These are phyloP conservation scores for Thelonectria rubi DNA, from an alignment of 2,329 filamentous ascomycete genomes.

Conservation along the genomic window DNA sequence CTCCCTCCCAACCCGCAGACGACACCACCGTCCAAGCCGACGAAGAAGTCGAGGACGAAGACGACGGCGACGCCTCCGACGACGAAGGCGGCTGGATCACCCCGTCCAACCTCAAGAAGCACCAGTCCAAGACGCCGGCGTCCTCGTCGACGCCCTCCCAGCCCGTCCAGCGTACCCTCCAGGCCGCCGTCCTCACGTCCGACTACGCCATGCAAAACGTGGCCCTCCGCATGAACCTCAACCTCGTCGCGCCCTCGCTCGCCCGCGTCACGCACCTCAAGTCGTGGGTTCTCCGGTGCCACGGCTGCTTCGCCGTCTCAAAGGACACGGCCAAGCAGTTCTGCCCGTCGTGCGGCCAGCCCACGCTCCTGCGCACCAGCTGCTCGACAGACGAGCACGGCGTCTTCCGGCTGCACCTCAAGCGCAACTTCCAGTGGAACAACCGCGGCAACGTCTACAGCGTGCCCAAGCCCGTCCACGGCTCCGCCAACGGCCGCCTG, in stretches of 20 bases:
- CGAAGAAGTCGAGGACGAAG: slow-evolving; percentile 52
- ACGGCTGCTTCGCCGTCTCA: slow-evolving; percentile 88
- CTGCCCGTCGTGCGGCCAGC: slow-evolving; percentile 88
- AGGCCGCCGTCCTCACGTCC: slow-evolving; percentile 90
- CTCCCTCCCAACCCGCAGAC: slow-evolving; percentile 21
- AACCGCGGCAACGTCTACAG: slow-evolving; percentile 91
- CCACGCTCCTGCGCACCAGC: slow-evolving; percentile 83
- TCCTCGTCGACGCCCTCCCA: slow-evolving; percentile 55
- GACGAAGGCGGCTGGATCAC: slow-evolving; percentile 91
- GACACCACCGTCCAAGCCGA: slow-evolving; percentile 10
- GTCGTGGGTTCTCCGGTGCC: slow-evolving; percentile 90
- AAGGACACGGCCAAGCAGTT: slow-evolving; percentile 91
- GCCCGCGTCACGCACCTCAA: slow-evolving; percentile 85
- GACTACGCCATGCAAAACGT: slow-evolving; percentile 99
- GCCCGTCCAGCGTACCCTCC: slow-evolving; percentile 71
- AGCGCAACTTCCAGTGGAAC: slow-evolving; percentile 96
- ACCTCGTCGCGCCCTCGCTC: slow-evolving; percentile 81
- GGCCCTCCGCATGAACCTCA: slow-evolving; percentile 91
- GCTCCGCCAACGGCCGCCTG: slow-evolving; percentile 80
- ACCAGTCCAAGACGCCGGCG: slow-evolving; percentile 73
- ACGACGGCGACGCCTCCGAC: slow-evolving; percentile 56
- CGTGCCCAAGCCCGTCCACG: slow-evolving; percentile 88
- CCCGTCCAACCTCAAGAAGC: slow-evolving; percentile 87
- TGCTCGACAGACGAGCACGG: slow-evolving; percentile 86
- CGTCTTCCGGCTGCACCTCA: slow-evolving; percentile 85